Evolutionary conservation across 2,329 filamentous ascomycete genomes (phyloP).

Genomic region (Metarhizium brunneum): DNA sequence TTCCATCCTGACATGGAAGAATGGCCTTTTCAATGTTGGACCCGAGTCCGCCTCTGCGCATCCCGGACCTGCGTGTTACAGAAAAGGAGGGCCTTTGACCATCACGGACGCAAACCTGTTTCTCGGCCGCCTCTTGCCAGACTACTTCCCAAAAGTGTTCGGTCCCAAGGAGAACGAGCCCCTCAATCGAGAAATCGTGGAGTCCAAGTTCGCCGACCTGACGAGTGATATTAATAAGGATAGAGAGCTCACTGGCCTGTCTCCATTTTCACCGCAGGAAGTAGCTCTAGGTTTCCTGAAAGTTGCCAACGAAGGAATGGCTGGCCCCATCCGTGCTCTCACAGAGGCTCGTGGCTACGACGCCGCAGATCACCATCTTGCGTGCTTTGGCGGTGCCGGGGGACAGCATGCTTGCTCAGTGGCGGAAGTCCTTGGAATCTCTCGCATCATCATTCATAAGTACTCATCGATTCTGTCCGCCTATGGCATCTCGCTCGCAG

Average conservation of each 20-base stretch:
- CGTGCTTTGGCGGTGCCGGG: constrained; percentile 27
- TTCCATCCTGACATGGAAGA: constrained; percentile 59
- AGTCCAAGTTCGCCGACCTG: constrained; percentile 30
- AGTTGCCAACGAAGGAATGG: constrained; percentile 25
- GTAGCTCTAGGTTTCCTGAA: constrained; percentile 25
- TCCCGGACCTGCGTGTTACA: constrained; percentile 62
- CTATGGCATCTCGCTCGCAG: constrained; percentile 34
- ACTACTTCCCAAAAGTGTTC: constrained; percentile 60
- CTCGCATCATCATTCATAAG: constrained; percentile 30
- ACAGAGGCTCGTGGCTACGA: constrained; percentile 25
- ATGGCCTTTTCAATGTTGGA: constrained; percentile 63
- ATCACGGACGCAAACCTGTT: constrained; percentile 65
- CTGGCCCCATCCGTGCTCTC: constrained; percentile 22
- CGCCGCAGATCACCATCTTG: constrained; percentile 22
- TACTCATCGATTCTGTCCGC: constrained; percentile 36
- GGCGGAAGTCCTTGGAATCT: constrained; percentile 30
- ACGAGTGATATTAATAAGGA: constrained; percentile 31
- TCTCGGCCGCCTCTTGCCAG: constrained; percentile 48
- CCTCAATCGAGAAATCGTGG: constrained; percentile 29
- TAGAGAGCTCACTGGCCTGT: constrained; percentile 14
- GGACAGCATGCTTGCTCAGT: constrained; percentile 34
- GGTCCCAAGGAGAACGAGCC: constrained; percentile 11
- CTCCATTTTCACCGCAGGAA: constrained; percentile 22
- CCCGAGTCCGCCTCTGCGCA: constrained; percentile 63
- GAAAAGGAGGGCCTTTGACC: constrained; percentile 63